phyloP scores from a whole-genome alignment of 2,329 filamentous ascomycete species.

The Cytospora piceae region DNA sequence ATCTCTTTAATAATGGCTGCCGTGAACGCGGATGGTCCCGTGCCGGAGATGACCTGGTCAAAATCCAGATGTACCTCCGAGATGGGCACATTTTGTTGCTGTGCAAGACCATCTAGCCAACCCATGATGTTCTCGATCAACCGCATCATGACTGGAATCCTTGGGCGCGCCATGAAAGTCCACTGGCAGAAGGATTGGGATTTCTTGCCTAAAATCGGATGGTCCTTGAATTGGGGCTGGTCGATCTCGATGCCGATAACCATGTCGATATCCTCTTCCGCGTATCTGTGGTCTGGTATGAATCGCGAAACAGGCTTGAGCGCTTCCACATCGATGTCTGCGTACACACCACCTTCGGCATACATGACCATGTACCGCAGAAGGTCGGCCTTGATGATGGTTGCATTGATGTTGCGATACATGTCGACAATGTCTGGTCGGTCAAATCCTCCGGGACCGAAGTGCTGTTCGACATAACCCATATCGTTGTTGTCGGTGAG shows the following conservation, averaged over 20 bases:
- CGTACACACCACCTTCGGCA: constrained; percentile 61
- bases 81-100: constrained; percentile 61
- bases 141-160: constrained; percentile 68
- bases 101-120: constrained; percentile 65
- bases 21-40: constrained; percentile 72
- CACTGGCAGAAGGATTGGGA: constrained; percentile 75
- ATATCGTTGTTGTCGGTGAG: constrained; percentile 71
- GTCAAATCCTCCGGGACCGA: constrained; percentile 66
- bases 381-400: constrained; percentile 69
- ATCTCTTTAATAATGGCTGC: constrained; percentile 67
- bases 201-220: constrained; percentile 69
- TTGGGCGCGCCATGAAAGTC: constrained; percentile 73
- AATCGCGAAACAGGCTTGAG: constrained; percentile 50
- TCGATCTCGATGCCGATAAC: constrained; percentile 74
- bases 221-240: constrained; percentile 65
- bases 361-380: constrained; percentile 71
- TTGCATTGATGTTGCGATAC: constrained; percentile 62
- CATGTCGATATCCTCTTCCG: constrained; percentile 68
- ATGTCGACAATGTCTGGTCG: constrained; percentile 67
- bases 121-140: constrained; percentile 70
- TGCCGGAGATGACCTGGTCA: constrained; percentile 74
- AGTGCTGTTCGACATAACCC: constrained; percentile 69
- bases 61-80: constrained; percentile 69
- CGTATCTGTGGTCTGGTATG: constrained; percentile 65
- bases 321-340: constrained; percentile 49